A percentile compares a stretch with the other conserved stretches of the same genome.
phyloP scores from a whole-genome alignment of 345 rosid species.

The Bruguiera sexangula region DNA sequence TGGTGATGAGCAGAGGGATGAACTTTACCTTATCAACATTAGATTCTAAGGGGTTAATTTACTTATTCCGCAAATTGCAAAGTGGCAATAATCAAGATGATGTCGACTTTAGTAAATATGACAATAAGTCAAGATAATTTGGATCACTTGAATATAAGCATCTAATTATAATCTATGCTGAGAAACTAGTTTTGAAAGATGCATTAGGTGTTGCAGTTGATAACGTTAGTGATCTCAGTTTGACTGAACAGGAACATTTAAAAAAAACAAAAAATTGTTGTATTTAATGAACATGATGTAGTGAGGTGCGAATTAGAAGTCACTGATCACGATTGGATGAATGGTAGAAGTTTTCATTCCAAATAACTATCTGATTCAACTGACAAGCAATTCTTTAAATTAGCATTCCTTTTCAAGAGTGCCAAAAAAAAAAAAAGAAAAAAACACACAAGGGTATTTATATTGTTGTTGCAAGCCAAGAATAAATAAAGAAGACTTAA shows the following conservation, averaged over 20 bases:
- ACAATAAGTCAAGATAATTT: conserved; percentile 1
- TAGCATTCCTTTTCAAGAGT: too few relatives aligned
- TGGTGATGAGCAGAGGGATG: conserved; percentile 20
- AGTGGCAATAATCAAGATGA: conserved; percentile 29
- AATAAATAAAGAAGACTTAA: too few relatives aligned
- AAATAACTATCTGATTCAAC: too few relatives aligned
- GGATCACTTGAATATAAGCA: conserved; percentile 36
- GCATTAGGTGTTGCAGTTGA: conserved; percentile 32
- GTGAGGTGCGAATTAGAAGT: conserved; percentile 37
- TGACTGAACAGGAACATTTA: conserved; percentile 54
- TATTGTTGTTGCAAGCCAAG: too few relatives aligned
- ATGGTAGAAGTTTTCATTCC: neutral
- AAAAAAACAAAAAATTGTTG: conserved; percentile 47
- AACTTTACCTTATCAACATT: neutral
- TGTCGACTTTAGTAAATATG: conserved; percentile 6
- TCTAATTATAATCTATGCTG: conserved; percentile 51
- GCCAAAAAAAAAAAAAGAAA: too few relatives aligned
- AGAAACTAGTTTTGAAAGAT: conserved; percentile 47
- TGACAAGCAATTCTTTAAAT: neutral
- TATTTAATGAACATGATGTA: conserved; percentile 47
- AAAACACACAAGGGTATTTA: too few relatives aligned
- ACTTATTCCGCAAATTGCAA: conserved; percentile 11
- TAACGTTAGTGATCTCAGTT: conserved; percentile 52
- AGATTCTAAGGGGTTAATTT: neutral
- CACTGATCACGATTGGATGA: neutral